Conservation (phyloP, 805 yeast species). For the Candida michaelii region DNA sequence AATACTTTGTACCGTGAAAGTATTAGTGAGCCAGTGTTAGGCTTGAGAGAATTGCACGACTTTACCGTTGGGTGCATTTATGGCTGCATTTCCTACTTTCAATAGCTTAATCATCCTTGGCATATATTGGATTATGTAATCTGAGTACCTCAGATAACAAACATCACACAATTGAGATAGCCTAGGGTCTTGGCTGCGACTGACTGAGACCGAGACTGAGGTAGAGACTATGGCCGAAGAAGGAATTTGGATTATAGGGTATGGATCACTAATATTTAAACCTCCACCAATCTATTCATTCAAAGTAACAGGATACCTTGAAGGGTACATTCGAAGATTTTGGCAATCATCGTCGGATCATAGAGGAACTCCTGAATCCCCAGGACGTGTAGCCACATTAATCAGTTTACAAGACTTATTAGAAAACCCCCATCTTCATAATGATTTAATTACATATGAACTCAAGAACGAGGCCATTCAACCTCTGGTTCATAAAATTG, state of each 20-base stretch:
- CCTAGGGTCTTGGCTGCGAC: too few species aligned
- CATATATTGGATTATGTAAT: too few species aligned
- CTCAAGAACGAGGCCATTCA: slow-evolving; percentile 9
- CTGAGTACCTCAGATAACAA: too few species aligned
- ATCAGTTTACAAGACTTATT: slow-evolving; percentile 59
- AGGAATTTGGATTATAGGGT: slow-evolving; percentile 82
- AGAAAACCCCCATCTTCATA: slow-evolving; percentile 35
- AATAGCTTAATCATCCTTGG: too few species aligned
- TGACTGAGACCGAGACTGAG: too few species aligned
- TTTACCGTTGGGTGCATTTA: too few species aligned
- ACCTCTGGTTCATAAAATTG: slow-evolving; percentile 7
- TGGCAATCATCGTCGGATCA: slow-evolving; percentile 94
- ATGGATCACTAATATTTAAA: slow-evolving; percentile 85
- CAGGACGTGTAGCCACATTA: slow-evolving; percentile 88
- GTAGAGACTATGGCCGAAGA: too few species aligned
- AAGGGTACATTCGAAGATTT: slow-evolving; percentile 77
- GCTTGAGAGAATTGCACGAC: too few species aligned
- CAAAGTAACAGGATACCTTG: slow-evolving; percentile 68
- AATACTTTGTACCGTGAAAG: too few species aligned
- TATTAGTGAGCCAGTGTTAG: too few species aligned
- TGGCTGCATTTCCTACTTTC: too few species aligned
- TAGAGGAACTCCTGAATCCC: slow-evolving; percentile 81
- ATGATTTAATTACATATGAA: slow-evolving; percentile 42
- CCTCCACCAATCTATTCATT: slow-evolving; percentile 76
- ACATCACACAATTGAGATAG: too few species aligned